Evolutionary conservation across 148 eudicot genomes (phyloP).

Genomic region (Cornus suecica): DNA sequence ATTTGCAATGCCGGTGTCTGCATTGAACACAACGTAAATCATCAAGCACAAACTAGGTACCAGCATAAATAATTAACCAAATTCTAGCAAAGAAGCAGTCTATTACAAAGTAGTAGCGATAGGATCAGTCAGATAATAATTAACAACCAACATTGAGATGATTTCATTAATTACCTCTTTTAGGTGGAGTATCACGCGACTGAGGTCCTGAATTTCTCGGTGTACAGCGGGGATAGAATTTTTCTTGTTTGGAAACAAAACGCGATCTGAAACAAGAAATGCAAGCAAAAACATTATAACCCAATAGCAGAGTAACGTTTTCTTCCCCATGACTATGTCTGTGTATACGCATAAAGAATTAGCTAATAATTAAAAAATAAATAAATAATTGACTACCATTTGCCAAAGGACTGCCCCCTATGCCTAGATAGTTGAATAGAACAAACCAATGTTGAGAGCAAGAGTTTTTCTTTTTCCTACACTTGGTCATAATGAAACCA

Average conservation of each 20-base stretch:
- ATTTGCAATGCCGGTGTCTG: constrained; percentile 98
- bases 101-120: too few relatives aligned
- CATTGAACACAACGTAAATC: constrained; percentile 19
- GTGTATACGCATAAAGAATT: background rate
- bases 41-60: constrained; percentile 1
- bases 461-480: background rate
- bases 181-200: constrained; percentile 95
- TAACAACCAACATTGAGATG: background rate
- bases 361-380: background rate
- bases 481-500: too few relatives aligned
- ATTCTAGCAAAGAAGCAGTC: background rate
- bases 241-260: constrained; percentile 54
- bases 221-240: constrained; percentile 64
- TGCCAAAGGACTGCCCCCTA: background rate
- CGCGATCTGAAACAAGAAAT: constrained; percentile 51
- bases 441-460: background rate
- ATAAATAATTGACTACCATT: too few relatives aligned
- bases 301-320: background rate
- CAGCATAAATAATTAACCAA: constrained; percentile 7
- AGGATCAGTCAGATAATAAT: background rate
- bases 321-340: background rate
- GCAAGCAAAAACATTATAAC: background rate
- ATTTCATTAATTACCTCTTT: constrained; percentile 59
- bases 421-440: background rate
- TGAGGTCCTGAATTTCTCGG: constrained; percentile 84